Evolutionary conservation across 2,329 filamentous ascomycete genomes (phyloP), one percentile per base, ranked within the genome.

Genomic region (Verticillium tricorpus): DNA sequence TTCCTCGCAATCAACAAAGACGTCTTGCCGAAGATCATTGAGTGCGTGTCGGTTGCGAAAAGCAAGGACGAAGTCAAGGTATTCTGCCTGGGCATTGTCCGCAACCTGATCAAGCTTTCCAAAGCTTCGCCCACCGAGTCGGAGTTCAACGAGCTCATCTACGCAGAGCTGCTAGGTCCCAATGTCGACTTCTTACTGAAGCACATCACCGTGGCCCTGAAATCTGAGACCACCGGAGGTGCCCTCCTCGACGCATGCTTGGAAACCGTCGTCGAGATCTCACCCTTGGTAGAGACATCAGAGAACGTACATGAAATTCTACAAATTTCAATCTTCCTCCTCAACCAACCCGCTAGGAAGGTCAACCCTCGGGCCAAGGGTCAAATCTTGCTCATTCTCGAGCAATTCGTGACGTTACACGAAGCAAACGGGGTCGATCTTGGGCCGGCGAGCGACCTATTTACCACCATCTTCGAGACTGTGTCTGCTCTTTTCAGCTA

Each of bases 61-160:
- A 87, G 91, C 0, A 95, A 95, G 73, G 91, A 94, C 64, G 89
- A 93, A 61, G 93, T 99, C 61, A 95, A 93, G 70, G 77, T 90
- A 0, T 96, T 92, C 71, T 86, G 93, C 1, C 79, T 99, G 34
- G 83, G 87, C 12, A 89, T 98, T 52, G 74, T 99, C 55, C 83
- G 85, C 54, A 89, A 87, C 61, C 78, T 94, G 37, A 82, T 92
- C 37, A 82, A 81, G 60, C 77, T 89, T 57, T 83, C 86, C 2
- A 78, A 80, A 60, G 82, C 83, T 1, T 79, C 85, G 9, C 79
- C 83, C 5, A 70, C 76, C 14, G 82, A 86, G 63, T 82, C 81
- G 1, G 82, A 88, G 62, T 84, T 80, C 67, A 66, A 84, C 58
- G 81, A 85, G 63, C 68, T 83, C 31, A 85, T 86, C 66, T 82